A percentile compares a stretch with the other conserved stretches of the same genome.
These are phyloP conservation scores for Echinosophora koreensis DNA, from an alignment of 306 rosid genomes.

Conservation along the genomic window DNA sequence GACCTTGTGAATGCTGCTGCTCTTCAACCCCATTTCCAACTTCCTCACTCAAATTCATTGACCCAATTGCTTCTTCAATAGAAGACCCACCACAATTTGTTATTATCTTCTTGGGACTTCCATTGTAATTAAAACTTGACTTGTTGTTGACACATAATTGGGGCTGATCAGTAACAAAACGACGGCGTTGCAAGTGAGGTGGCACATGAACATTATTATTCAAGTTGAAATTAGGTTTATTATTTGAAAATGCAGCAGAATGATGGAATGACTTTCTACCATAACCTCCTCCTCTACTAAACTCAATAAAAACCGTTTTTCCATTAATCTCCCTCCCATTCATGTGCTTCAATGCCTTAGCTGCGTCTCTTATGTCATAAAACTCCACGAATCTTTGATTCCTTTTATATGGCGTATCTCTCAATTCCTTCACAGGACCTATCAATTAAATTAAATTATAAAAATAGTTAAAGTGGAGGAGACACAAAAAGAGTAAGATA, in stretches of 20 bases:
- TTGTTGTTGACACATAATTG: slow-evolving; percentile 36
- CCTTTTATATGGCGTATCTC: slow-evolving; percentile 75
- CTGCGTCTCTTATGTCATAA: slow-evolving; percentile 81
- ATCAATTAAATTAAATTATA: neutral
- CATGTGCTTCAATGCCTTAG: slow-evolving; percentile 71
- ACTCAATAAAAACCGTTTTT: slow-evolving; percentile 65
- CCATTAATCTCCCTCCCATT: slow-evolving; percentile 78
- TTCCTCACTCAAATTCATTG: slow-evolving; percentile 48
- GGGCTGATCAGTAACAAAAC: slow-evolving; percentile 24
- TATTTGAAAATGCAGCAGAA: neutral
- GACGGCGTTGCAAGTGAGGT: slow-evolving; percentile 27
- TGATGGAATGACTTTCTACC: slow-evolving; percentile 53
- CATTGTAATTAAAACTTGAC: slow-evolving; percentile 26
- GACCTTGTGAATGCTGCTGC: slow-evolving; percentile 32
- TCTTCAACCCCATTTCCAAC: slow-evolving; percentile 40
- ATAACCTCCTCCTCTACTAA: slow-evolving; percentile 77
- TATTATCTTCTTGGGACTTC: slow-evolving; percentile 20
- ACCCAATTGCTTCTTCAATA: slow-evolving; percentile 45
- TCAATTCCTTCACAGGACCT: slow-evolving; percentile 89
- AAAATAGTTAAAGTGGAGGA: neutral
- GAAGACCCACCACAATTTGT: neutral
- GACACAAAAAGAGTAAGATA: slow-evolving; percentile 30
- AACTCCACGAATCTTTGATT: slow-evolving; percentile 86
- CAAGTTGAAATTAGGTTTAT: slow-evolving; percentile 22
- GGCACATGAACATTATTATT: slow-evolving; percentile 5